phyloP scores from a whole-genome alignment of 2,329 filamentous ascomycete species.

The Fusarium phyllophilum region DNA sequence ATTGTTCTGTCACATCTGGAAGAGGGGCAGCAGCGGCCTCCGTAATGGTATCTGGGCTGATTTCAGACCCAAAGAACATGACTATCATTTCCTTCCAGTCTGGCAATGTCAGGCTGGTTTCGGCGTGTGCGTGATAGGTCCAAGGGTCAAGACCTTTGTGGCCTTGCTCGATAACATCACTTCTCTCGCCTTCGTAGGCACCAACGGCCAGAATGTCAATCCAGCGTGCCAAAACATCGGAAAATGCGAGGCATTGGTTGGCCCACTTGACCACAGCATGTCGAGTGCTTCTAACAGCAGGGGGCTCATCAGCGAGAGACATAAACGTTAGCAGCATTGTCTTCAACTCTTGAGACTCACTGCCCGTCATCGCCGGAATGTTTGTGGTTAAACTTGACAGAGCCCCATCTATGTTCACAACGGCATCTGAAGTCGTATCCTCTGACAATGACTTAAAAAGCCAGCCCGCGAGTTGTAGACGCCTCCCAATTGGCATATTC shows the following conservation, averaged over 20 bases:
- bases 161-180: constrained; percentile 90
- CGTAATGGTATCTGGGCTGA: constrained; percentile 48
- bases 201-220: constrained; percentile 85
- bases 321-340: constrained; percentile 75
- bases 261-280: constrained; percentile 89
- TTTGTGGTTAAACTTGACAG: constrained; percentile 75
- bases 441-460: constrained; percentile 85
- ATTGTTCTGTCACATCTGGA: constrained; percentile 8
- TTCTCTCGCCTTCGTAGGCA: constrained; percentile 72
- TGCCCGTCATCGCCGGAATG: constrained; percentile 50
- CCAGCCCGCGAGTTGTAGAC: constrained; percentile 72
- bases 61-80: constrained; percentile 58
- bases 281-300: constrained; percentile 76
- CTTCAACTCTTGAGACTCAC: constrained; percentile 51
- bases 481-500: constrained; percentile 63
- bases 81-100: constrained; percentile 63
- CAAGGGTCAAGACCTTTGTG: constrained; percentile 83
- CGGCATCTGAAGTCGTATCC: constrained; percentile 79
- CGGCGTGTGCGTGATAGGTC: constrained; percentile 60
- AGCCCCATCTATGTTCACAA: constrained; percentile 89
- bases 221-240: constrained; percentile 83
- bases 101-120: constrained; percentile 54
- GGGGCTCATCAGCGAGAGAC: constrained; percentile 59
- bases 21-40: constrained; percentile 50
- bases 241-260: constrained; percentile 85